A percentile compares a stretch with the other conserved stretches of the same genome.
phyloP scores from a whole-genome alignment of 495 filamentous ascomycete species.

The Parathielavia hyrcaniae region DNA sequence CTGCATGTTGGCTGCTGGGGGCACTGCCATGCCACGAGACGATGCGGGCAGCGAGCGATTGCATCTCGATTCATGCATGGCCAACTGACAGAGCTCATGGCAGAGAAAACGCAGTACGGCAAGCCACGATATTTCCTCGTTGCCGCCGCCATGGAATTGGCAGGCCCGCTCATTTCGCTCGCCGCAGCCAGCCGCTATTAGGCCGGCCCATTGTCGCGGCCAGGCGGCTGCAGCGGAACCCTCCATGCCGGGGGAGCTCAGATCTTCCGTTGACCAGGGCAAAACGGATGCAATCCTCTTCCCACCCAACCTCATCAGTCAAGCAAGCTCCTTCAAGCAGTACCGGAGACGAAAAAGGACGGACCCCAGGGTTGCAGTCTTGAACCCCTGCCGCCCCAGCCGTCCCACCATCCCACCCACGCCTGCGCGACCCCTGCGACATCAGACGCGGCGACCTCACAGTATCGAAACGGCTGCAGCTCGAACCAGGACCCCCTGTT shows the following conservation, averaged over 20 bases:
- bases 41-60: neutral
- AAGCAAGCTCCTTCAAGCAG: neutral
- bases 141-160: conserved; percentile 18
- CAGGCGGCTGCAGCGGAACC: conserved; percentile 24
- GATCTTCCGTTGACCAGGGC: neutral
- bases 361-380: conserved; percentile 22
- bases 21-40: neutral
- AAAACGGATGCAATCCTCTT: conserved; percentile 15
- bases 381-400: conserved; percentile 22
- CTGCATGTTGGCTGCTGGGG: conserved; percentile 5
- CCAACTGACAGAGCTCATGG: neutral
- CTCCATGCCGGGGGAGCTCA: conserved; percentile 5
- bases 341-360: neutral
- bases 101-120: neutral
- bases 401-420: conserved; percentile 13
- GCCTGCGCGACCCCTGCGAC: conserved; percentile 19
- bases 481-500: conserved; percentile 9
- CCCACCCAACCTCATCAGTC: no score
- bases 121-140: neutral
- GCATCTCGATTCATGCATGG: neutral
- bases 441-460: conserved; percentile 21
- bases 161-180: conserved; percentile 23
- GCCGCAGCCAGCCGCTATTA: conserved; percentile 8
- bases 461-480: conserved; percentile 14
- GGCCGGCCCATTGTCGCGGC: conserved; percentile 27